Base-by-base conservation (phyloP, 1,139 yeast genomes). In the Pichia norvegensis region DNA sequence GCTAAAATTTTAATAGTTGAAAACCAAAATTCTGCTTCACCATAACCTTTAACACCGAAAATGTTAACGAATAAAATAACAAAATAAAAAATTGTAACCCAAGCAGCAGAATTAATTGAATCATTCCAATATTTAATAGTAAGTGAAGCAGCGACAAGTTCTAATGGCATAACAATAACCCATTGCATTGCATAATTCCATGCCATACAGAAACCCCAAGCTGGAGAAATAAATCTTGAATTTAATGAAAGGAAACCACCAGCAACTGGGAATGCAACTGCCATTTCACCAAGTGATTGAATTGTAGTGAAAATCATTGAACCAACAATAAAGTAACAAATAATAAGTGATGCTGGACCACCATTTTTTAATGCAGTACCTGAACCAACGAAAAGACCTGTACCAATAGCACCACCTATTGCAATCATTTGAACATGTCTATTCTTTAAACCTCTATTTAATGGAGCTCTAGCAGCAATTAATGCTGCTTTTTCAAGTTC, bases 351-450 rank as follows among this genome's bases (percentile, higher is more conserved):
- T 1, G 78, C 85, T 7, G 88, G 87, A 22, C 88, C 88, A 59
- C 83, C 83, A 14, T 68, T 64, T 45, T 66, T 66, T 53, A 81
- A 67, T 4, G 85, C 79, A 50, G 71, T 69, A 51, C 86, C 86
- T 33, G 78, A 69, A 56, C 82, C 83, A 38, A 80, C 75, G 53
- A 71, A 71, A 45, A 73, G 62, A 47, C 77, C 77, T 5, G 76
- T 83, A 63, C 95, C 95, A 54, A 85, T 82, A 45, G 86, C 74
- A 52, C 94, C 90, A 57, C 95, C 95, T 56, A 85, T 80, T 38
- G 94, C 92, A 60, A 85, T 79, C 84, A 85, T 82, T 58, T 81
- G 83, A 56, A 84, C 65, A 69, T 83, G 77, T 64, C 84, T 69
- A 42, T 66, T 69, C 53, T 79, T 78, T 47, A 83, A 70, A 40